Conservation (phyloP, 768 basidiomycete species). For the Dendrothele bispora region DNA sequence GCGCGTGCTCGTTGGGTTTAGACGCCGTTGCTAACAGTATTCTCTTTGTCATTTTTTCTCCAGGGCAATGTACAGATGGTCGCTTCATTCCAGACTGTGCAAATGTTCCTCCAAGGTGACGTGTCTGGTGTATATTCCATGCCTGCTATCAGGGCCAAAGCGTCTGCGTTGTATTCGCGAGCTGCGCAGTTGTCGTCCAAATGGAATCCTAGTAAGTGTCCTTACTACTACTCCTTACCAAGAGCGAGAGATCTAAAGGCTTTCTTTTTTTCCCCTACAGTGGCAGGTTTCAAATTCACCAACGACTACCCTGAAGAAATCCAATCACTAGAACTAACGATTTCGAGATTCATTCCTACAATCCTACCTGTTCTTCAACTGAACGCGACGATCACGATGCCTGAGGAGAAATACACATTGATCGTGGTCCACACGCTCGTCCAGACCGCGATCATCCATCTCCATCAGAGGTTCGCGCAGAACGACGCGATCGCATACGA, state of each 20-base stretch:
- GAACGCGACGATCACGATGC: constrained; percentile 40
- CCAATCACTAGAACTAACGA: constrained; percentile 60
- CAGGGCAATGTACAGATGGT: constrained; percentile 60
- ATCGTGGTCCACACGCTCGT: constrained; percentile 65
- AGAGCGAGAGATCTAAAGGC: too few relatives aligned
- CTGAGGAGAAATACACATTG: constrained; percentile 60
- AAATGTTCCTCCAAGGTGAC: constrained; percentile 61
- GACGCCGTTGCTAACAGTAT: constrained; percentile 1
- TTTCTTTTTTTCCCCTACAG: too few relatives aligned
- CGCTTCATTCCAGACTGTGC: constrained; percentile 57
- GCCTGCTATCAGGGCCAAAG: constrained; percentile 68
- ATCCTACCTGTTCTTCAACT: constrained; percentile 67
- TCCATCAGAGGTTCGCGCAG: constrained; percentile 61
- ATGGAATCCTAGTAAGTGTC: constrained; percentile 56
- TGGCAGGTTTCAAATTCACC: constrained; percentile 43
- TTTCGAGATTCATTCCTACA: constrained; percentile 62
- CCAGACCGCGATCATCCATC: constrained; percentile 63
- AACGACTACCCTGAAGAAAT: constrained; percentile 56
- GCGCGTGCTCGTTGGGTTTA: constrained; percentile 9
- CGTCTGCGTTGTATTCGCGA: constrained; percentile 71
- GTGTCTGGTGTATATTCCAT: constrained; percentile 61
- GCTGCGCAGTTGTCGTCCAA: constrained; percentile 59
- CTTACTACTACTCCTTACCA: constrained; percentile 1
- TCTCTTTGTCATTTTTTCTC: too few relatives aligned
- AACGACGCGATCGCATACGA: constrained; percentile 62